Base-by-base conservation (phyloP, 805 yeast genomes). In the Ogataea pini region DNA sequence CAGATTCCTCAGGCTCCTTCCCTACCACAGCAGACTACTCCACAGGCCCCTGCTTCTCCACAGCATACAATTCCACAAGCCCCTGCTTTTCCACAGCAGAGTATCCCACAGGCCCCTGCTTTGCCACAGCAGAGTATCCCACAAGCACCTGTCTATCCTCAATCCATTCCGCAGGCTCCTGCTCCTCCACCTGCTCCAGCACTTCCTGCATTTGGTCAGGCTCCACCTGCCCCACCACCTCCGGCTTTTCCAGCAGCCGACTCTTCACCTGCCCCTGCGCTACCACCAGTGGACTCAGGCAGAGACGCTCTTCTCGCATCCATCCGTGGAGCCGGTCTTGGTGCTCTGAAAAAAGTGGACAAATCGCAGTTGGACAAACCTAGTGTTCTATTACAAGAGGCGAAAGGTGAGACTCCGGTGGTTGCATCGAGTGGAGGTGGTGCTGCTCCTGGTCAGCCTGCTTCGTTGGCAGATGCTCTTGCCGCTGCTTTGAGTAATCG, bases 231-330 rank as follows among this genome's bases (percentile, higher is more conserved):
- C 16, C 37, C 45, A 2, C 62, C 61, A 3, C 57, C 64, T 8
- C 55, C 69, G n/a, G 64, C 67, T 9, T 65, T 69, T 9, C 58
- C 62, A 14, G 56, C 68, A 6, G 55, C 61, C 4, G 54, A 16
- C 44, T 51, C 57, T 32, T 66, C 74, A 4, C 73, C 74, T 12
- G 70, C 71, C 17, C 65, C 68, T 3, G 64, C 71, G 76, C 8
- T 68, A 44, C 53, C 74, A 60, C 47, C 61, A 53, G 46, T 81
- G 70, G 90, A 77, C 55, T 69, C 72, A 1, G 84, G 83, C 0
- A 73, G 96, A 57, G 96, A 87, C 64, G 96, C 96, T 0, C 73
- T 92, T 36, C 72, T 92, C 50, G 87, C 95, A 0, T 89, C 97
- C 0, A 92, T 92, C 56, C 76, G 96, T 57, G 80, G 84, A 32